phyloP scores from a whole-genome alignment of 768 basidiomycete species.

The Xerocomellus dryophilus region DNA sequence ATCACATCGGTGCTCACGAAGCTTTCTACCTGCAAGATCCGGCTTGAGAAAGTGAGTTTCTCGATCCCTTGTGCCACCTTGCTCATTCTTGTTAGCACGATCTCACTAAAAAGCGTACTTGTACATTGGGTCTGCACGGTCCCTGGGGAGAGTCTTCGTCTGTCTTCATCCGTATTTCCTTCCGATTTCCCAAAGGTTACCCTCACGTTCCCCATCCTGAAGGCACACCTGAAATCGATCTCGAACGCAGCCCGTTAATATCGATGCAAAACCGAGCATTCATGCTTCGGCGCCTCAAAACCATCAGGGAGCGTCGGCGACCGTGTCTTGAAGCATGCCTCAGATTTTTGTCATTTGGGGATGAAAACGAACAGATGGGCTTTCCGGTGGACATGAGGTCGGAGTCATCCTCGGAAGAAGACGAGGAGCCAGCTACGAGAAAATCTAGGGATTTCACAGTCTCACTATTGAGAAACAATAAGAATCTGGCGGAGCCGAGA shows the following conservation, averaged over 20 bases:
- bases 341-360: conserved; percentile 71
- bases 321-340: conserved; percentile 86
- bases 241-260: conserved; percentile 82
- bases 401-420: conserved; percentile 68
- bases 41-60: conserved; percentile 74
- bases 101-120: conserved; percentile 67
- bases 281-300: conserved; percentile 73
- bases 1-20: conserved; percentile 70
- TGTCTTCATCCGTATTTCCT: conserved; percentile 84
- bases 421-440: conserved; percentile 41
- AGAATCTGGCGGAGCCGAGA: conserved; percentile 80
- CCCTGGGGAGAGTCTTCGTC: conserved; percentile 88
- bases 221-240: conserved; percentile 69
- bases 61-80: neutral
- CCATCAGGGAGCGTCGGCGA: conserved; percentile 65
- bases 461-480: conserved; percentile 57
- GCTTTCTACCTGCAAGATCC: conserved; percentile 66
- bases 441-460: conserved; percentile 51
- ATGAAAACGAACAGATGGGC: conserved; percentile 52
- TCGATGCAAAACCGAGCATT: conserved; percentile 72
- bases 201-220: conserved; percentile 60
- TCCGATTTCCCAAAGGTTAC: conserved; percentile 85
- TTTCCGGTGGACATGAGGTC: conserved; percentile 44
- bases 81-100: conserved; percentile 48
- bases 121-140: conserved; percentile 82